Base-by-base conservation (phyloP, 2,329 filamentous ascomycete species). In the Eutypa lata region DNA sequence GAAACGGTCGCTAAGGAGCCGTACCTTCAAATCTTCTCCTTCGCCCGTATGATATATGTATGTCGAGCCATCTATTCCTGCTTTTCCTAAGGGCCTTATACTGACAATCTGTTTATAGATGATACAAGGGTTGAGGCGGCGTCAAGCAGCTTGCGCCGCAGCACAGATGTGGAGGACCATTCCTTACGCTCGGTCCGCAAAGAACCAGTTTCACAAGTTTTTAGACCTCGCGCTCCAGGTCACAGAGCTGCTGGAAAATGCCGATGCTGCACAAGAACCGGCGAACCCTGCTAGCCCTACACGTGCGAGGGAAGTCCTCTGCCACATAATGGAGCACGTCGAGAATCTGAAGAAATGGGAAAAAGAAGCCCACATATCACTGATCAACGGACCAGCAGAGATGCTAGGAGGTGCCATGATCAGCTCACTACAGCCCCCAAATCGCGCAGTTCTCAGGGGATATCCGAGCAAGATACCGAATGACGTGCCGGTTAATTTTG, bases 11-110 rank as follows among this genome's bases (percentile, higher is more conserved):
- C 57, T 14, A 24, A 16, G 6, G 54, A 53, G 16, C 59, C 57
- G 16, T 60, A 53, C 19, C 10, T 57, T 1, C 55, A 59, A 31
- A 57, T 61, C 7, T 60, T 47, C 19, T 51, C 52, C 0, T 61
- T 60, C 43, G 58, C 57, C 49, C 54, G 59, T 11, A 52, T 56
- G 1, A 24, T 61, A 16, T 59, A 57, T 33, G 59, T 61, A 47
- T 53, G 59, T 52, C 19, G 14, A n/a, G 14, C 8, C 7, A 19
- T 10, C 26, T 24, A 16, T 46, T 26, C 8, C 14, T 3, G 21
- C 35, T 38, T 38, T 51, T 28, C 16, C 46, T 46, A 16, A 26
- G 18, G 13, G 16, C 11, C 13, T 16, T 21, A 40, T 35, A 7
- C 11, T 26, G 13, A 26, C 40, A 21, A 26, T 37, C n/a, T 40